Conservation (phyloP, 768 basidiomycete genomes). For the Leucosporidium yakuticum region DNA sequence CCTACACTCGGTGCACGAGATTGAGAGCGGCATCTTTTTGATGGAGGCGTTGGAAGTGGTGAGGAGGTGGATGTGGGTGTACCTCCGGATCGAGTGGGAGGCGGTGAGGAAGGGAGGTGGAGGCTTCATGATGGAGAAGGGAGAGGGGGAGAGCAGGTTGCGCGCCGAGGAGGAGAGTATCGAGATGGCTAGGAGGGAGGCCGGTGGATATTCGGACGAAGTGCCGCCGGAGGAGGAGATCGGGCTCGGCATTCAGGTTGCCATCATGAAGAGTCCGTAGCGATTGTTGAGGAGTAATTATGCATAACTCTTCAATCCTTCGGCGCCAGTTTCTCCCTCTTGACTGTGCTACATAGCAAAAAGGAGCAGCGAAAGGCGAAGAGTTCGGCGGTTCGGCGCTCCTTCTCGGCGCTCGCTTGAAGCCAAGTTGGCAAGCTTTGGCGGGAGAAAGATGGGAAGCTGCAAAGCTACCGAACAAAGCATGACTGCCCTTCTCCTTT, state of each 20-base stretch:
- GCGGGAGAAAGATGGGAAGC: too few relatives aligned
- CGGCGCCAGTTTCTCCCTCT: too few relatives aligned
- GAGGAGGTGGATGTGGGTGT: slow-evolving; percentile 97
- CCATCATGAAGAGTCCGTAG: background rate
- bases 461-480: too few relatives aligned
- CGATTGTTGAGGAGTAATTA: too few relatives aligned
- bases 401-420: too few relatives aligned
- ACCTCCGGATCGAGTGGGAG: slow-evolving; percentile 95
- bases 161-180: slow-evolving; percentile 45
- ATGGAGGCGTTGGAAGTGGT: slow-evolving; percentile 84
- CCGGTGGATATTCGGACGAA: background rate
- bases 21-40: slow-evolving; percentile 76
- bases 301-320: too few relatives aligned
- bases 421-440: too few relatives aligned
- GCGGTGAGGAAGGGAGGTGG: slow-evolving; percentile 56
- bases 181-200: background rate
- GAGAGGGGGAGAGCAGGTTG: slow-evolving; percentile 66
- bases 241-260: background rate
- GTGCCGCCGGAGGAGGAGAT: slow-evolving; percentile 4
- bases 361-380: too few relatives aligned
- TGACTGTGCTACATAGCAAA: too few relatives aligned
- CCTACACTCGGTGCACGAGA: slow-evolving; percentile 68
- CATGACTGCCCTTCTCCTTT: too few relatives aligned
- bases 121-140: slow-evolving; percentile 51
- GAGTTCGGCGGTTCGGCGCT: too few relatives aligned